Evolutionary conservation across 106 monocot species (phyloP).

Genomic region (Gastrodia elata): DNA sequence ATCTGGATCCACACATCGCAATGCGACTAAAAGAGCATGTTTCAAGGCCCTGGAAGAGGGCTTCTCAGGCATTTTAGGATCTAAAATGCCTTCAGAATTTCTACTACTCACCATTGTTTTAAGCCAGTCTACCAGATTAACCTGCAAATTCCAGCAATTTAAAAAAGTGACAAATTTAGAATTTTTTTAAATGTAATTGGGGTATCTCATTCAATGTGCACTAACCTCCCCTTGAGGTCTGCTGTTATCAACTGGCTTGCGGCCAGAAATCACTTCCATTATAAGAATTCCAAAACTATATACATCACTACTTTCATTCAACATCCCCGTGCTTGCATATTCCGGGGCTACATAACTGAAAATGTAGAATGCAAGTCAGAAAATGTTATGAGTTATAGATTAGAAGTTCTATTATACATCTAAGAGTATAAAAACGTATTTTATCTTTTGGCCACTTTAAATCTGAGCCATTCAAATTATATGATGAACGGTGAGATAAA

Average conservation of each 20-base stretch:
- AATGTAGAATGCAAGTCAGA: background rate
- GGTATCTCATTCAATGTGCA: background rate
- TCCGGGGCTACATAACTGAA: constrained; percentile 90
- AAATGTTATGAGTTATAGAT: too few species aligned
- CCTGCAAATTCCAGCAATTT: constrained; percentile 26
- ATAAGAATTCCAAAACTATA: constrained; percentile 94
- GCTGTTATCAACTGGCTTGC: constrained; percentile 74
- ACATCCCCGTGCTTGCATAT: constrained; percentile 84
- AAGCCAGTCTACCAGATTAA: constrained; percentile 85
- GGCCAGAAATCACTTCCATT: constrained; percentile 88
- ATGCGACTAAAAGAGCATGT: constrained; percentile 59
- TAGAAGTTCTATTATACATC: too few species aligned
- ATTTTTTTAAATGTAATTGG: background rate
- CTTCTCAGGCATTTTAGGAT: constrained; percentile 71
- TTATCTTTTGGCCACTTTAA: too few species aligned
- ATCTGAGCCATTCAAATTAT: too few species aligned
- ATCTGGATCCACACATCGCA: constrained; percentile 82
- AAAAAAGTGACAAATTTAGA: background rate
- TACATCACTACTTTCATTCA: constrained; percentile 87
- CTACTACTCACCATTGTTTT: constrained; percentile 72
- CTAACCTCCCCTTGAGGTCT: constrained; percentile 75
- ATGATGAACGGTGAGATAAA: too few species aligned
- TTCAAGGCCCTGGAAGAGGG: constrained; percentile 72
- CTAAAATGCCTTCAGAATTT: constrained; percentile 78
- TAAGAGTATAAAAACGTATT: too few species aligned